phyloP scores from a whole-genome alignment of 2,329 filamentous ascomycete species.

The Emmonsiellopsis sp. region DNA sequence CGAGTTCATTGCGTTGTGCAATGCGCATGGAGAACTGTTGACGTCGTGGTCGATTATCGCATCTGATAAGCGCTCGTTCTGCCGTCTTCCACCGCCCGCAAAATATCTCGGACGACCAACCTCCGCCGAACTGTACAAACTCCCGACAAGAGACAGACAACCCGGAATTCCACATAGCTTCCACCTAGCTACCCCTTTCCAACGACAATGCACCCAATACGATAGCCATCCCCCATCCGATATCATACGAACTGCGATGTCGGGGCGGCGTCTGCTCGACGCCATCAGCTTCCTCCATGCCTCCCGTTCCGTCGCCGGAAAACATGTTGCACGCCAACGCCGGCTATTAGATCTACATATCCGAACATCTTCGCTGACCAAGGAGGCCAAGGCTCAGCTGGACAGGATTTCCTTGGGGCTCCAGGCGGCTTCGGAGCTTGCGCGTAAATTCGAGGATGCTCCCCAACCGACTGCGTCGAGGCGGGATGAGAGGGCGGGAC shows the following conservation, averaged over 20 bases:
- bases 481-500: too few relatives aligned
- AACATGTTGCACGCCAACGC: conserved; percentile 50
- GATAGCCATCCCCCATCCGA: neutral
- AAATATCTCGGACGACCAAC: neutral
- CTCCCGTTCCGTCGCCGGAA: conserved; percentile 56
- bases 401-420: conserved; percentile 53
- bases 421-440: conserved; percentile 51
- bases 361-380: conserved; percentile 55
- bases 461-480: conserved; percentile 8
- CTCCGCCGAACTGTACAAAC: neutral
- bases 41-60: neutral
- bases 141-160: neutral
- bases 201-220: neutral
- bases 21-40: neutral
- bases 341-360: conserved; percentile 55
- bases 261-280: conserved; percentile 58
- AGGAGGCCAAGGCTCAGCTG: conserved; percentile 51
- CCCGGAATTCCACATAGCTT: neutral
- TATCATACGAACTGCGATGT: conserved; percentile 28
- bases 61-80: neutral
- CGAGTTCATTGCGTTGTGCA: neutral
- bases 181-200: neutral
- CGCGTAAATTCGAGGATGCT: conserved; percentile 47
- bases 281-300: conserved; percentile 60
- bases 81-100: neutral